Base-by-base conservation (phyloP, 345 rosid species). In the Bruguiera gymnorhiza region DNA sequence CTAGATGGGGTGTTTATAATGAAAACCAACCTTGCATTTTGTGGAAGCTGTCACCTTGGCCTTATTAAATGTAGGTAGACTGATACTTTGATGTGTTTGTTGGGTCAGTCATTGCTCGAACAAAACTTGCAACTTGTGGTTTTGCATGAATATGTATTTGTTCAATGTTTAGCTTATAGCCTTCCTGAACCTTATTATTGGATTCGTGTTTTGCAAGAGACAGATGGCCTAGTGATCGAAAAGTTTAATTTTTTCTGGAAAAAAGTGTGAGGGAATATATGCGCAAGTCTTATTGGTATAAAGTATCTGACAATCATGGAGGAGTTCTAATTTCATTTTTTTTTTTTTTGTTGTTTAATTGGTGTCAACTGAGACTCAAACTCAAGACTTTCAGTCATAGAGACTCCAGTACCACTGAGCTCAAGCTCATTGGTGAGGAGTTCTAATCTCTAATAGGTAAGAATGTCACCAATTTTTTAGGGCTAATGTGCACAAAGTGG, bases 181-280 rank as follows among this genome's bases (percentile, higher is more conserved):
- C 24, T 80, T 80, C 76, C 31, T 75, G 46, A 52, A 65, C 66
- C 50, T 5, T 18, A 43, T 43, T 43, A 43, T 79, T 74, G n/a
- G 88, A 86, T 86, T 86, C 91, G 81, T 86, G 68, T 61, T 63
- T 39, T 39, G 13, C 48, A 39, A 39, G 48, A 39, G 48, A 75
- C 72, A 65, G 62, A 63, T 77, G 75, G 76, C 75, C 79, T 83
- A 31, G 76, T 70, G 78, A 75, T 65, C 68, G 65, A 75, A 68
- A 70, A 81, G 78, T 67, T 65, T 56, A 27, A 60, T 75, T 83
- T 89, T 88, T 76, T 75, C 67, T 75, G 70, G 85, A 88, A 81
- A 82, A 64, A 60, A 69, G 75, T 65, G 70, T 64, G 74, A 72
- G 83, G 81, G 87, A 87, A 82, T 84, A 85, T 82, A 81, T 86